These are phyloP conservation scores for Ceratocystis cacaofunesta DNA, from an alignment of 2,329 filamentous ascomycete species.

Conservation along the genomic window DNA sequence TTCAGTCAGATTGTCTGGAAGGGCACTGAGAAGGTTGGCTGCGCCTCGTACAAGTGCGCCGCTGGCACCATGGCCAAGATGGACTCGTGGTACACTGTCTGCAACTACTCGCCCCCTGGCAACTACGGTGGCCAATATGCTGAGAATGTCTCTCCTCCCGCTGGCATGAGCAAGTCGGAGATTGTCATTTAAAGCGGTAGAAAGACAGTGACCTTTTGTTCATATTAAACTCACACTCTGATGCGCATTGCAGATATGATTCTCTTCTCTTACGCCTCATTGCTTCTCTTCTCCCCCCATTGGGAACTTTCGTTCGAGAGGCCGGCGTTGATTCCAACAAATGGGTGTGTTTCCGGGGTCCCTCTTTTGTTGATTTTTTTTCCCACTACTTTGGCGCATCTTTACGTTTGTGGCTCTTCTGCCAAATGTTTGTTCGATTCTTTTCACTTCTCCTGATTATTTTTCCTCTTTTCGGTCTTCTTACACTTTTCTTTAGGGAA, in stretches of 20 bases:
- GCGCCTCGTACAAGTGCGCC: slow-evolving; percentile 56
- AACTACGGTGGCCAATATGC: slow-evolving; percentile 38
- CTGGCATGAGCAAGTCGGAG: slow-evolving; percentile 19
- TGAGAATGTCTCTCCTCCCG: slow-evolving; percentile 33
- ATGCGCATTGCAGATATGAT: background rate
- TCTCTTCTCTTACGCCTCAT: slow-evolving; percentile 9
- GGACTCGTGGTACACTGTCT: slow-evolving; percentile 63
- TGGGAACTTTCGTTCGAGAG: background rate
- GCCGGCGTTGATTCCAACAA: background rate
- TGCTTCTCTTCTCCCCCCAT: background rate
- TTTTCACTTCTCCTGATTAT: slow-evolving; percentile 7
- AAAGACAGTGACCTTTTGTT: background rate
- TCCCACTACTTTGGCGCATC: background rate
- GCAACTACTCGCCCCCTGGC: slow-evolving; percentile 72
- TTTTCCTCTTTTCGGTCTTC: slow-evolving; percentile 10
- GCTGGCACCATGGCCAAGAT: slow-evolving; percentile 32
- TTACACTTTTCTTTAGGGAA: background rate
- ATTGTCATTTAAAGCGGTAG: slow-evolving; percentile 21
- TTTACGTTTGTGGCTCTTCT: slow-evolving; percentile 19
- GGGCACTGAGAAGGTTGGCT: slow-evolving; percentile 26
- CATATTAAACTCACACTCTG: background rate
- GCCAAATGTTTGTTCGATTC: slow-evolving; percentile 24
- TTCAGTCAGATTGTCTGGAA: slow-evolving; percentile 33
- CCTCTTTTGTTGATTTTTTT: slow-evolving; percentile 4
- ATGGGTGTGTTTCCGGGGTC: slow-evolving; percentile 2